A percentile compares a stretch with the other conserved stretches of the same genome.
Conservation (phyloP, 2,329 filamentous ascomycete species). For the Verticillium alfalfae region DNA sequence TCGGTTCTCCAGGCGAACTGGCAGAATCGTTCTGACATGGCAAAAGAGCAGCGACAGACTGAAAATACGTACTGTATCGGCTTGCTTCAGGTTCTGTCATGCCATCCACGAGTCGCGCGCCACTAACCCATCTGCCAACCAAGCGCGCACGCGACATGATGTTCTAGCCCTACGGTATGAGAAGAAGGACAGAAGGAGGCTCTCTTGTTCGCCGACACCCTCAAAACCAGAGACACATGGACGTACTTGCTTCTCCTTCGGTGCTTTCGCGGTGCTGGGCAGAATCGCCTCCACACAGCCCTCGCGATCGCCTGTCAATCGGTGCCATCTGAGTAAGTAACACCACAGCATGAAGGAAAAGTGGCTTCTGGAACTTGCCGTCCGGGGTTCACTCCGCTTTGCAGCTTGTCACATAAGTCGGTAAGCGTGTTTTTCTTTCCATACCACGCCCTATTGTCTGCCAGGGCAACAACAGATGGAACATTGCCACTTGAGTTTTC, state of each 20-base stretch:
- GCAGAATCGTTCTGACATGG: too few species aligned
- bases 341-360: neutral
- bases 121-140: neutral
- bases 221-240: neutral
- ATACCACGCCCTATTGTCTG: too few species aligned
- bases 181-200: neutral
- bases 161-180: too few species aligned
- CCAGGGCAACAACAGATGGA: too few species aligned
- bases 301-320: neutral
- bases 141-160: too few species aligned
- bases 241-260: neutral
- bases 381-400: neutral
- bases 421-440: too few species aligned
- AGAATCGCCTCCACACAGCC: neutral
- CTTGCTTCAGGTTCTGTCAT: too few species aligned
- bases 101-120: neutral
- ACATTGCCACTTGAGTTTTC: neutral
- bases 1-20: neutral
- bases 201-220: neutral
- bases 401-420: neutral
- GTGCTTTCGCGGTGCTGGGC: neutral
- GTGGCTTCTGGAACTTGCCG: neutral
- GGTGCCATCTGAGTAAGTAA: neutral
- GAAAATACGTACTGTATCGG: neutral
- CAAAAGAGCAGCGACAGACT: neutral